Conservation (phyloP, 164 flowering plant genomes). For the Stephania cephalantha region DNA sequence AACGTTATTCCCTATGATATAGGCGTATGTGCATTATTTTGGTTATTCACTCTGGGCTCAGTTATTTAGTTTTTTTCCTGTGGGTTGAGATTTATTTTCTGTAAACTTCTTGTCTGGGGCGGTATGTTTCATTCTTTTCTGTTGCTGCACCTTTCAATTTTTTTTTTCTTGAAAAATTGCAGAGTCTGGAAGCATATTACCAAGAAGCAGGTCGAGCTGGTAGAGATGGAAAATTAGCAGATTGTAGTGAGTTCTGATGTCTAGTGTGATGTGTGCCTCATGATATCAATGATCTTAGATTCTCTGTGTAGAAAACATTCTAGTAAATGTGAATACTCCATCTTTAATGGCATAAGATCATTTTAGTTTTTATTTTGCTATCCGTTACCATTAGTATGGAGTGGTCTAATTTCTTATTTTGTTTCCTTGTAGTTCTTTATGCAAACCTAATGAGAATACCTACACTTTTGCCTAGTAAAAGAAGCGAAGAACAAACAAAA, state of each 20-base stretch:
- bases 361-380: neutral
- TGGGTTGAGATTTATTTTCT: neutral
- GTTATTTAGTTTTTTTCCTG: neutral
- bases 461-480: slow-evolving; percentile 70
- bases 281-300: neutral
- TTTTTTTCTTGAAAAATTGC: slow-evolving; percentile 1
- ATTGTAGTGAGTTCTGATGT: slow-evolving; percentile 55
- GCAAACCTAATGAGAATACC: slow-evolving; percentile 69
- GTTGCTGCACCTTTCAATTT: neutral
- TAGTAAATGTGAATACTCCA: neutral
- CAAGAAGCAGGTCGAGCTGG: slow-evolving; percentile 99
- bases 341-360: neutral
- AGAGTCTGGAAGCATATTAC: slow-evolving; percentile 94
- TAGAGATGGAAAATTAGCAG: slow-evolving; percentile 84
- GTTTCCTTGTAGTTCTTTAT: slow-evolving; percentile 50
- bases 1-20: slow-evolving; percentile 3
- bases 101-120: neutral
- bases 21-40: neutral
- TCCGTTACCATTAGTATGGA: neutral
- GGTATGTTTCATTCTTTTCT: neutral
- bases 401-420: neutral
- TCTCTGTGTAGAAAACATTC: neutral
- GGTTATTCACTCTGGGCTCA: neutral
- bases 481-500: slow-evolving; percentile 75
- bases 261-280: slow-evolving; percentile 3